phyloP scores from a whole-genome alignment of 768 basidiomycete genomes.

The Cyathus striatus region DNA sequence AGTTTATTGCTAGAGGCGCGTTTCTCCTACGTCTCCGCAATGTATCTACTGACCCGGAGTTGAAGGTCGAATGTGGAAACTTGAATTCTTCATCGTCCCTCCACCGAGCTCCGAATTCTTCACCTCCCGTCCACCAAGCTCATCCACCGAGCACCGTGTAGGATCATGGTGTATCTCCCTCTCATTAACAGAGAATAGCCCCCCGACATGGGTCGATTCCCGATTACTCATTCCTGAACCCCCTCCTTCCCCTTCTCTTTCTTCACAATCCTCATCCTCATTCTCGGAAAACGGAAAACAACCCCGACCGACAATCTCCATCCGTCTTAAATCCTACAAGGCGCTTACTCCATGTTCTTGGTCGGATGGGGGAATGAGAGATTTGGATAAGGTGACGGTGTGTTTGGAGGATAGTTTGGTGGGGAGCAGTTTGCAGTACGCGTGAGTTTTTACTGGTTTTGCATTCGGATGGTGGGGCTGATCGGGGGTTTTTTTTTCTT shows the following conservation, averaged over 20 bases:
- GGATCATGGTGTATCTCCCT: slow-evolving; percentile 48
- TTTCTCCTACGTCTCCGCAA: background rate
- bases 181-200: slow-evolving; percentile 47
- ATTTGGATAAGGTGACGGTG: slow-evolving; percentile 27
- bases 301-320: slow-evolving; percentile 25
- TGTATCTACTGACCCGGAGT: background rate
- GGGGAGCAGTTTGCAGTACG: slow-evolving; percentile 45
- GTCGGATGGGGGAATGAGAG: slow-evolving; percentile 2
- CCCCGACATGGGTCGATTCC: slow-evolving; percentile 49
- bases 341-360: slow-evolving; percentile 10
- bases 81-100: slow-evolving; percentile 37
- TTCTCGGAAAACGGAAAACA: slow-evolving; percentile 1
- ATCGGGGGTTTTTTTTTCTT: slow-evolving; percentile 3
- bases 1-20: slow-evolving; percentile 60
- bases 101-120: too few relatives aligned
- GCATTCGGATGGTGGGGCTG: background rate
- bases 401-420: slow-evolving; percentile 32
- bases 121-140: too few relatives aligned
- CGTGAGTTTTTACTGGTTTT: slow-evolving; percentile 31
- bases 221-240: background rate
- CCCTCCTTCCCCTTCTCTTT: background rate
- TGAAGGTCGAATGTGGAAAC: slow-evolving; percentile 53
- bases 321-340: slow-evolving; percentile 29
- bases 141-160: slow-evolving; percentile 11
- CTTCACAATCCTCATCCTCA: slow-evolving; percentile 2